Base-by-base conservation (phyloP, 2,329 filamentous ascomycete genomes). In the Alternaria conjuncta region DNA sequence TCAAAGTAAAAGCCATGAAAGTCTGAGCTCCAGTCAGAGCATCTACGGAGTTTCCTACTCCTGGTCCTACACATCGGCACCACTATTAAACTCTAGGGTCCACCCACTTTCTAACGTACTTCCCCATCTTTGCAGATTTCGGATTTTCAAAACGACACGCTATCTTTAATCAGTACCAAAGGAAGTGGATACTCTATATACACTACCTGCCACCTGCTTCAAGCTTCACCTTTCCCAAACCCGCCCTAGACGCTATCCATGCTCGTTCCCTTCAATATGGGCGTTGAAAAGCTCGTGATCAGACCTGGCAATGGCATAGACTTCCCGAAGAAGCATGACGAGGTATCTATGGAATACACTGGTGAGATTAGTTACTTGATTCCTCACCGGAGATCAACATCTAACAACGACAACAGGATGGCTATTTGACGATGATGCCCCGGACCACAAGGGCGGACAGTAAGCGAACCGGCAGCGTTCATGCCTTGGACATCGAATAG, bases 291-390 rank as follows among this genome's bases (percentile, higher is more conserved):
- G 85, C 86, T 85, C 54, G 81, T 87, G 67, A 79, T 90, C 72
- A 76, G 82, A 36, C 81, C 86, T 67, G 94, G 95, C 75, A 86
- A 86, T 75, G 84, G 84, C 61, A 85, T 86, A 61, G 79, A 88
- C 74, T 84, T 81, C 69, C 92, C 95, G 61, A 77, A 82, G 69
- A 74, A 77, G 15, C 91, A 92, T 70, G 89, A 97, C 79, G 88
- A 83, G 25, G 92, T 98, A 76, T 88, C 87, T 76, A 97, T 98
- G 78, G 89, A 96, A 83, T 98, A 98, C 86, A 96, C 91, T 45
- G 96, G 77, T 78, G 73, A 50, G 47, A 60, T 45, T 12, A 28
- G 20, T 7, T 18, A 18, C 30, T 53, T n/a, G 3, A 41, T 41
- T 41, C 36, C 36, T 36, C 30, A 54, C 25, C 6, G 5, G 23